Base-by-base conservation (phyloP, 495 filamentous ascomycete species). In the Hypoxylon intermedium region DNA sequence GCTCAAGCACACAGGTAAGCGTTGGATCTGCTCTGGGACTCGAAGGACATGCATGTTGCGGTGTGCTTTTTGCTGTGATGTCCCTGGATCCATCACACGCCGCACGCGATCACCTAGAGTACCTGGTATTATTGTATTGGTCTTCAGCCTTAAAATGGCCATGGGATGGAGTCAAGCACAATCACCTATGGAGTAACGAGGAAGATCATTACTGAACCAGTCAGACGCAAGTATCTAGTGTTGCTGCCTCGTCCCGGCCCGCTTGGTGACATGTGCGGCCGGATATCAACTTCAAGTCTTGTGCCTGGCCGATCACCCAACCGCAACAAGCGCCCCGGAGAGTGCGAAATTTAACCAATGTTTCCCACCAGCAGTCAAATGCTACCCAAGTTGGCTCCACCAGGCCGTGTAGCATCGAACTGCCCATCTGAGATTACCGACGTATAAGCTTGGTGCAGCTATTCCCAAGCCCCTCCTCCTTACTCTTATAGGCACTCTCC, bases 341-440 rank as follows among this genome's bases (percentile, higher is more conserved):
- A 36, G 24, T 16, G 41, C 24, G 40, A 63, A 46, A 41, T 23
- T 38, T 53, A 41, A 37, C 21, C 24, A 45, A 26, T 23, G 53
- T 51, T 42, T 46, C 45, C 45, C 26, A 23, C 34, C 40, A 40
- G 30, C 51, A 28, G 36, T 42, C 24, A 24, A 30, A 42, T 56
- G 19, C 40, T 46, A 62, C 45, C 15, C 30, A 21, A 4, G 28
- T 16, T 37, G 24, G 24, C 21, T 43, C 30, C 52, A 40, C 52
- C 52, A 40, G 41, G 19, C 37, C 26, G 46, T 45, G 58, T 38
- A 44, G 36, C 50, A 49, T 36, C 26, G 23, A 57, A 26, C 46
- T 63, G 38, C 58, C 51, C 31, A 63, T 58, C 60, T 53, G 19
- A 63, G 60, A 63, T 58, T 58, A 49, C 60, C 48, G 53, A 53